Evolutionary conservation across 2,329 filamentous ascomycete genomes (phyloP), one percentile per base, ranked within the genome.

Genomic region (Emergomyces pasteurianus): DNA sequence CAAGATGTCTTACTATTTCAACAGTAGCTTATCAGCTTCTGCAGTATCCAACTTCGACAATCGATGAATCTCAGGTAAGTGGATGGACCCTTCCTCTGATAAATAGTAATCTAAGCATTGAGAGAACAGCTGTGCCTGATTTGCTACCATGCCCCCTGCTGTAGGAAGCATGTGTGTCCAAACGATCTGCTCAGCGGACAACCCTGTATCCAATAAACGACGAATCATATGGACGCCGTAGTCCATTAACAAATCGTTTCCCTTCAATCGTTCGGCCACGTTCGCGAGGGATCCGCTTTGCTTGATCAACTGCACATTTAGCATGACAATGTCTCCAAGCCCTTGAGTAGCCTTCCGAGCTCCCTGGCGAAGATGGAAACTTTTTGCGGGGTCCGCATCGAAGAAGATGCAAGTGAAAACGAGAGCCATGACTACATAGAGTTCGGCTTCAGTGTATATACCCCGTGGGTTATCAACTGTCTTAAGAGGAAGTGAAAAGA

Each of bases 71-170:
- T 76, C 73, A 2, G 75, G 69, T 65, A 81, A 75, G 68, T 83
- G 75, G 42, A 74, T 65, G 3, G 73, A 70, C 40, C 80, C 81
- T 23, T 77, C 75, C n/a, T 75, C 71, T 3, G 75, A 75, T 53
- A 85, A 74, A 69, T 82, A 84, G 67, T 79, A 82, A 66, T 84
- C 83, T 56, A 85, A 68, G 31, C 77, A 80, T 64, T 84, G 82
- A 0, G 75, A 79, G 65, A 84, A 83, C 26, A 84, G 76, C 62
- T 83, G 81, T 8, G 79, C 81, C 66, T 84, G 82, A 61, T 82
- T 83, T 2, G 79, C 74, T 3, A 83, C 80, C 72, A 81, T 80
- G 43, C 80, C 80, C 31, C 79, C 81, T 0, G 80, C 80, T 0
- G 82, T 83, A 38, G 81, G 81, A 49, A 85, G 75, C 59, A 85